Percentiles rank a stretch among this genome's conserved stretches.
These are phyloP conservation scores for Trichosanthes cucumerina DNA, from an alignment of 306 rosid genomes.

Conservation along the genomic window DNA sequence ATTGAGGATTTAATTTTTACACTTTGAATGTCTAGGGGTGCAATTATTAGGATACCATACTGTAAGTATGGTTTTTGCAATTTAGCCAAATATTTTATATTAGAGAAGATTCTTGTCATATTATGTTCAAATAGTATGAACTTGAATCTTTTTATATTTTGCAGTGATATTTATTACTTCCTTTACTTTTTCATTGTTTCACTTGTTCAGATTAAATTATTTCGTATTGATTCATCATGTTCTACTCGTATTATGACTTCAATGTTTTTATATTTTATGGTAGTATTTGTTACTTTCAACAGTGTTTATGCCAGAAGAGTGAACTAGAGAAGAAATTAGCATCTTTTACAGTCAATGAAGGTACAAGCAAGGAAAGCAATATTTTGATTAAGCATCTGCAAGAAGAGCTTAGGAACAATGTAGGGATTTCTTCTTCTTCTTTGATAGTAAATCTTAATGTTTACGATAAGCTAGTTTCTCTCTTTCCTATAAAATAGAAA, in stretches of 20 bases:
- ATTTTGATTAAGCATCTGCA: slow-evolving; percentile 70
- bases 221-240: background rate
- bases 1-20: too few species aligned
- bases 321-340: slow-evolving; percentile 70
- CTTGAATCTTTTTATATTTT: too few species aligned
- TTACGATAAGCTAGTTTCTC: background rate
- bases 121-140: too few species aligned
- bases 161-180: too few species aligned
- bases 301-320: slow-evolving; percentile 71
- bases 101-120: too few species aligned
- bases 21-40: too few species aligned
- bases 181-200: background rate
- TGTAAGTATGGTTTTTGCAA: too few species aligned
- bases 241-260: background rate
- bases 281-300: slow-evolving; percentile 16
- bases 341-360: slow-evolving; percentile 49
- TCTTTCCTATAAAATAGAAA: background rate
- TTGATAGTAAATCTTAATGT: background rate
- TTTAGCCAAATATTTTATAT: too few species aligned
- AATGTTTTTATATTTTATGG: background rate
- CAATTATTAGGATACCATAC: too few species aligned
- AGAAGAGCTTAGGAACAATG: slow-evolving; percentile 73
- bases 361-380: slow-evolving; percentile 27
- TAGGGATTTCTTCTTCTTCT: slow-evolving; percentile 27
- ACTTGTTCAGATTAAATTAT: background rate